These are phyloP conservation scores for Chaetomium strumarium DNA, from an alignment of 2,329 filamentous ascomycete species.

Conservation along the genomic window DNA sequence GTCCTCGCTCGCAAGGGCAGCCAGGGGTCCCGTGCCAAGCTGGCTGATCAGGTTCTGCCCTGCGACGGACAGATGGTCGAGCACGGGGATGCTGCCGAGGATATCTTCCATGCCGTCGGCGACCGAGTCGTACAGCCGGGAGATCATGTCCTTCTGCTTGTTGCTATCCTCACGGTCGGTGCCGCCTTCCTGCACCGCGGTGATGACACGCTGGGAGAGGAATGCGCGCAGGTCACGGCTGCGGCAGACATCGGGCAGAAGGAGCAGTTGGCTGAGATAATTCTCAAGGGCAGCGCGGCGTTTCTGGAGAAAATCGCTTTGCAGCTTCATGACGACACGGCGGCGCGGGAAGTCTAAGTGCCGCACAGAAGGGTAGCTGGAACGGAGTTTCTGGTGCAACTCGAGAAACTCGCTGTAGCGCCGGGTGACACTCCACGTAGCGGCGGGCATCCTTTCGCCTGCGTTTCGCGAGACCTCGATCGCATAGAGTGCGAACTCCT, in stretches of 20 bases:
- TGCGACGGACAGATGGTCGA: constrained; percentile 88
- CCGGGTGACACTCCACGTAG: constrained; percentile 85
- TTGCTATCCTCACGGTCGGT: constrained; percentile 48
- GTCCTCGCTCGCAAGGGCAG: constrained; percentile 47
- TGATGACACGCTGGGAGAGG: constrained; percentile 78
- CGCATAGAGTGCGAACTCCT: constrained; percentile 89
- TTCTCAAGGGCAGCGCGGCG: constrained; percentile 75
- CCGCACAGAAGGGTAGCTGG: constrained; percentile 79
- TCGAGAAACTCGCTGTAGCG: constrained; percentile 97
- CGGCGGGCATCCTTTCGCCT: constrained; percentile 94
- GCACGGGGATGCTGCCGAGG: constrained; percentile 86
- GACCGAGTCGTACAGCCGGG: constrained; percentile 91
- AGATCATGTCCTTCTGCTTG: constrained; percentile 82
- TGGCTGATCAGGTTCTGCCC: constrained; percentile 82
- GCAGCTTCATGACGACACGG: constrained; percentile 91
- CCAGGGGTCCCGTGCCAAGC: constrained; percentile 51
- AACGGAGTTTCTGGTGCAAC: constrained; percentile 80
- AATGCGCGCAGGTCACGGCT: constrained; percentile 90
- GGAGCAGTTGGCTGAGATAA: constrained; percentile 75
- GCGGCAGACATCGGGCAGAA: constrained; percentile 87
- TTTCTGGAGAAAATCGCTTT: constrained; percentile 92
- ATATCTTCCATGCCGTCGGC: constrained; percentile 98
- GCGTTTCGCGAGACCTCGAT: constrained; percentile 87
- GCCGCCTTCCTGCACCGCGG: constrained; percentile 50
- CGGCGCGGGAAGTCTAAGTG: constrained; percentile 87